Conservation (phyloP, 352 stramenopile genomes). For the Thraustochytrium striatum region DNA sequence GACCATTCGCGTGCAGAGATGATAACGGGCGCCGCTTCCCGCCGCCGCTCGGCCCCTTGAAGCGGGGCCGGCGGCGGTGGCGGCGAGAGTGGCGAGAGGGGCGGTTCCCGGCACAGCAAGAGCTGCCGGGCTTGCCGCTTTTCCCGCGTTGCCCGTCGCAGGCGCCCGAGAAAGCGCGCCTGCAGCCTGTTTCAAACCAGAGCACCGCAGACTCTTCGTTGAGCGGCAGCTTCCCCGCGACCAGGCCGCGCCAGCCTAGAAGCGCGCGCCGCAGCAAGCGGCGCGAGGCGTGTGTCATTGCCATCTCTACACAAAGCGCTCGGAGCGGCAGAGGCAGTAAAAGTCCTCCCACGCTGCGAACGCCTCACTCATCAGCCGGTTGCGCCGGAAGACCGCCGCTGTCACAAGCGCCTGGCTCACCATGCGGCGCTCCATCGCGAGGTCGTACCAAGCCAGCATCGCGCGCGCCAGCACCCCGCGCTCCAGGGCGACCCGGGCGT, state of each 20-base stretch:
- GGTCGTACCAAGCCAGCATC: background rate
- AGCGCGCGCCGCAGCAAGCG: background rate
- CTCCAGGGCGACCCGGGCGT: background rate
- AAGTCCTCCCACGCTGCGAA: background rate
- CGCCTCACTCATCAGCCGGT: background rate
- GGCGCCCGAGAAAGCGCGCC: background rate
- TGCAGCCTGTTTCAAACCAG: background rate
- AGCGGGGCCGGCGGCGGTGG: too few species aligned
- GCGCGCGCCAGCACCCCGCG: background rate
- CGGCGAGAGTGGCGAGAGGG: background rate
- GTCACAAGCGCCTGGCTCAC: background rate
- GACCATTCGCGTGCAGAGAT: background rate
- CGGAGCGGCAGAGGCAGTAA: background rate
- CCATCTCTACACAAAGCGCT: slow-evolving; percentile 7
- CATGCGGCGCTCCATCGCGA: background rate
- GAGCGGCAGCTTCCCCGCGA: background rate
- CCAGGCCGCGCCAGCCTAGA: background rate
- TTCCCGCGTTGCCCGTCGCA: background rate
- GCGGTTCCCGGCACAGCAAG: background rate
- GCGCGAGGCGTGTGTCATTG: background rate
- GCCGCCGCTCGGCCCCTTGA: too few species aligned
- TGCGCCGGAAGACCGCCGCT: slow-evolving; percentile 24
- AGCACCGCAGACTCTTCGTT: background rate
- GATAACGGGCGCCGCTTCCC: background rate
- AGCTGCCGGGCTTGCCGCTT: background rate